Percentiles rank a stretch among this genome's conserved stretches.
phyloP scores from a whole-genome alignment of 2,329 filamentous ascomycete species.

The Didymella lethalis region DNA sequence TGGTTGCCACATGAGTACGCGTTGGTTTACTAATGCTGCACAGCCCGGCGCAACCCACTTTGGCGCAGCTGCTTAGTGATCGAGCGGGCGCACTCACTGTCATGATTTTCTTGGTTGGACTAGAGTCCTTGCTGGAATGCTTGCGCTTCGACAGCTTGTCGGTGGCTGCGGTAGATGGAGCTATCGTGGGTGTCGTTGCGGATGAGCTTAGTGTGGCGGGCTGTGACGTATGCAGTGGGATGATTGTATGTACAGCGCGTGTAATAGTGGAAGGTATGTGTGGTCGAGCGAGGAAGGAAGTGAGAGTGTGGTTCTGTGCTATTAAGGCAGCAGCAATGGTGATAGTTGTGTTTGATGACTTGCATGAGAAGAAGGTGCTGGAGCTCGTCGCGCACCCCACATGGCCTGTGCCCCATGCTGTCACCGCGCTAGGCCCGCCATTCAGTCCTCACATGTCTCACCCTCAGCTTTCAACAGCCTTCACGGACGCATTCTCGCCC shows the following conservation, averaged over 20 bases:
- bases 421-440: conserved; percentile 1
- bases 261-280: neutral
- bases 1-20: conserved; percentile 19
- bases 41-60: conserved; percentile 28
- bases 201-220: conserved; percentile 26
- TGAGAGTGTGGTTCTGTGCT: conserved; percentile 4
- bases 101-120: conserved; percentile 53
- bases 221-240: conserved; percentile 18
- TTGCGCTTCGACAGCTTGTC: conserved; percentile 56
- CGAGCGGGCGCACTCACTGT: conserved; percentile 42
- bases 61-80: conserved; percentile 12
- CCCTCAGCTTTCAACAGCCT: neutral
- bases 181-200: conserved; percentile 32
- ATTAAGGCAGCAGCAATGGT: conserved; percentile 24
- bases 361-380: conserved; percentile 32
- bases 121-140: conserved; percentile 49
- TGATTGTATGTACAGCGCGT: conserved; percentile 13
- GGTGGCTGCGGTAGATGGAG: conserved; percentile 37
- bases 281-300: conserved; percentile 1
- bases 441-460: neutral
- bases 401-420: conserved; percentile 17
- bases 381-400: conserved; percentile 27
- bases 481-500: too few species aligned
- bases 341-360: conserved; percentile 19
- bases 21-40: conserved; percentile 42